Evolutionary conservation across 192 early-diverging fungal species (phyloP), one percentile per base, ranked within the genome.

Genomic region (Coemansia sp.): DNA sequence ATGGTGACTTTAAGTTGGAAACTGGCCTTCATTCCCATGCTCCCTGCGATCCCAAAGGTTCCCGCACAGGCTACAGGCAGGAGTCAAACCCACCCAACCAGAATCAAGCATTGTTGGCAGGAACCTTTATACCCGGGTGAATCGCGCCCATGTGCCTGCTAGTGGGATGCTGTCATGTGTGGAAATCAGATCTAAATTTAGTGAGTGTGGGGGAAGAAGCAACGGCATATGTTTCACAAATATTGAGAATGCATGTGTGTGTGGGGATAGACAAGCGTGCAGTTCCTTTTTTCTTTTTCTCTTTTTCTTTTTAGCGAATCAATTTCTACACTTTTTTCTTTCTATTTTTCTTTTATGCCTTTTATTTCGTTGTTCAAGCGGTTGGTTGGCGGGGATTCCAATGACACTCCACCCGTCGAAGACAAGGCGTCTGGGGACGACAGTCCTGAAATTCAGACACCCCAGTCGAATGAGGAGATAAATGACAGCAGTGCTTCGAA

Each of bases 21-120:
- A 44, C 39, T 47, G 61, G n/a, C 33, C 46, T 62, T 20, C 53
- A 62, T 33, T 40, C 33, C 65, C 64, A 43, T 49, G 62, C 66
- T 46, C 62, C 73, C 65, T 69, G 52, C 66, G 68, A 20, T 18
- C 39, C 15, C 15, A 22, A n/a, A 40, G 52, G 73, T 67, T 61
- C 66, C 73, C 66, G 22, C 62, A 64, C 60, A 40, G 61, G 65
- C 52, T 58, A 74, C 73, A 74, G 73, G 73, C 53, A 39, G 72
- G 72, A 67, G 63, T 69, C 40, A 57, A 60, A 68, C 66, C 66
- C 34, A 53, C 67, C 67, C 73, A 60, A 66, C 73, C 67, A 22
- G 47, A 65, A 36, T 11, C 2, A 2, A n/a, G 2, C 18, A 38
- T 11, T 62, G 68, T 60, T 31, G 38, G 18, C 16, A 8, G 38